Evolutionary conservation across 345 rosid genomes (phyloP).

Genomic region (Sonneratia alba): DNA sequence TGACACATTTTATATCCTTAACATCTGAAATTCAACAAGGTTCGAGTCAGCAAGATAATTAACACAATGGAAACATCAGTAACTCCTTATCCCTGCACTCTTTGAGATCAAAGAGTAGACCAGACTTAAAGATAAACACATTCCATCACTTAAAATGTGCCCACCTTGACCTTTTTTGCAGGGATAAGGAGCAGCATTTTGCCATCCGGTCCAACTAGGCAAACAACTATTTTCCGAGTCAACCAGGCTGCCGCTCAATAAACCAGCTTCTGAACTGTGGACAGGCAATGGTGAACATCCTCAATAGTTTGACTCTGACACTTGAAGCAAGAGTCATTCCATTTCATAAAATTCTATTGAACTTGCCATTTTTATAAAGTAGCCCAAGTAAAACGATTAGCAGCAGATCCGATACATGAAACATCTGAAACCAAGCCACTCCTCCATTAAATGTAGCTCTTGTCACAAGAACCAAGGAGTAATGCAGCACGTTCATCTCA

Average conservation of each 20-base stretch:
- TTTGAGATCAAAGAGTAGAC: conserved; percentile 33
- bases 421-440: not conserved
- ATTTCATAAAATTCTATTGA: conserved; percentile 15
- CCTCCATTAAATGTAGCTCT: not conserved
- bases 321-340: conserved; percentile 23
- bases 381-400: not conserved
- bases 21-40: conserved; percentile 56
- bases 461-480: not conserved
- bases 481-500: not conserved
- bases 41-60: conserved; percentile 10
- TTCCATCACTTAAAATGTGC: conserved; percentile 73
- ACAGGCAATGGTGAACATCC: conserved; percentile 33
- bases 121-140: conserved; percentile 65
- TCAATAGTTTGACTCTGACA: conserved; percentile 46
- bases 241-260: conserved; percentile 63
- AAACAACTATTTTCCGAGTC: conserved; percentile 38
- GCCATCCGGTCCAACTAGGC: conserved; percentile 32
- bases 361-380: not conserved
- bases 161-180: conserved; percentile 86
- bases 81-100: conserved; percentile 92
- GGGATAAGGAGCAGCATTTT: conserved; percentile 78
- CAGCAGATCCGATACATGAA: not conserved
- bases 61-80: conserved; percentile 8
- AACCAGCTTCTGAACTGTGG: conserved; percentile 64
- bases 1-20: conserved; percentile 97